These are phyloP conservation scores for Dipodascus geniculatus DNA, from an alignment of 805 yeast species.

Conservation along the genomic window DNA sequence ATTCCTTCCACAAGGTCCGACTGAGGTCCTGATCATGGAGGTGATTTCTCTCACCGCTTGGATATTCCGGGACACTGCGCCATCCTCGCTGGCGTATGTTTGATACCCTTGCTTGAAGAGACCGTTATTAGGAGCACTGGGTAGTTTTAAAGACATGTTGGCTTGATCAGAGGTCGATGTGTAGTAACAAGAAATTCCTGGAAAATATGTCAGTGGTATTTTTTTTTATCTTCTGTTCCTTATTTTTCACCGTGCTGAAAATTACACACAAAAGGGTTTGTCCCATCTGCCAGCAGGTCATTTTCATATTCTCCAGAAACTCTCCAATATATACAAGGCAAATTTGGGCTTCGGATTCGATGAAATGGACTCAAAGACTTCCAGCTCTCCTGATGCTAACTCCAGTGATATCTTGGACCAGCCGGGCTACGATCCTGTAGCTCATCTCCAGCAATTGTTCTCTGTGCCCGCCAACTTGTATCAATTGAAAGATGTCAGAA, in stretches of 20 bases:
- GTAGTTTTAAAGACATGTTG: conserved; percentile 77
- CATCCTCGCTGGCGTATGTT: conserved; percentile 78
- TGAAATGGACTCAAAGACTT: background rate
- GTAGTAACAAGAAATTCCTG: background rate
- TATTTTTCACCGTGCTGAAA: background rate
- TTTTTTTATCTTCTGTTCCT: background rate
- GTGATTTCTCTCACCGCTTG: conserved; percentile 92
- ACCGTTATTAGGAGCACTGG: conserved; percentile 87
- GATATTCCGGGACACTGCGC: conserved; percentile 85
- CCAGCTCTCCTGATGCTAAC: background rate
- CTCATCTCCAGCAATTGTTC: conserved; percentile 41
- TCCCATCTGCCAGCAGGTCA: background rate
- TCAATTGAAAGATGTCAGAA: conserved; percentile 39
- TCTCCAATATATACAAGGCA: too few species aligned
- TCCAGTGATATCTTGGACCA: conserved; percentile 21
- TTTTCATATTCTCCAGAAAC: background rate
- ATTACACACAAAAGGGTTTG: background rate
- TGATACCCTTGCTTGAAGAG: conserved; percentile 93
- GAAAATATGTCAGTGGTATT: background rate
- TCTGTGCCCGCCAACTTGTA: conserved; percentile 38
- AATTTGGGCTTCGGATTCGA: background rate
- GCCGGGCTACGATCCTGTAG: conserved; percentile 39
- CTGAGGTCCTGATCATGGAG: conserved; percentile 80
- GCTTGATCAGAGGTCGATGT: background rate
- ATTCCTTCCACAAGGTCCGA: conserved; percentile 96